Conservation (phyloP, 495 filamentous ascomycete species). For the Aspergillus bridgeri region DNA sequence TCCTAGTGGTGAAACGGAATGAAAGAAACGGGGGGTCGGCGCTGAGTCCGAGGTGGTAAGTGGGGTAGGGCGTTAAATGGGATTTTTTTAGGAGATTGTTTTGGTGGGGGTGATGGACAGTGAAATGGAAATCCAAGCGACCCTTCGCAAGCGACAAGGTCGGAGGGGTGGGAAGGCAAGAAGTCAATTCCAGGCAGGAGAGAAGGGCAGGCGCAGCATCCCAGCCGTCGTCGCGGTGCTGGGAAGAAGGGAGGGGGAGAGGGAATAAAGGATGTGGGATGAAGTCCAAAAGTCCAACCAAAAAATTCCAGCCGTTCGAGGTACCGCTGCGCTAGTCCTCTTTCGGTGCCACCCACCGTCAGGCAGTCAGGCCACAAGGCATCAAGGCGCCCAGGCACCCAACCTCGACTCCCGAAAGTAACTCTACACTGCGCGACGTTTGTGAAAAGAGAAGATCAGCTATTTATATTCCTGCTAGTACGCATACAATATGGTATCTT, state of each 20-base stretch:
- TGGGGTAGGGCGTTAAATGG: constrained; percentile 13
- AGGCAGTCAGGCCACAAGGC: neutral
- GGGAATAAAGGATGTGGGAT: constrained; percentile 7
- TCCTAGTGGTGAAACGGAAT: constrained; percentile 8
- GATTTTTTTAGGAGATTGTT: constrained; percentile 22
- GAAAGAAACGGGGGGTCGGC: constrained; percentile 9
- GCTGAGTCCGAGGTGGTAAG: constrained; percentile 21
- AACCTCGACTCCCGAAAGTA: neutral
- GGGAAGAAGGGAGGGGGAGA: constrained; percentile 9
- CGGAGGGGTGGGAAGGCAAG: constrained; percentile 1
- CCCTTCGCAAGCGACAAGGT: constrained; percentile 1
- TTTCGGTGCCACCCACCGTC: neutral
- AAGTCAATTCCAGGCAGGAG: constrained; percentile 9
- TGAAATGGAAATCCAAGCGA: constrained; percentile 29
- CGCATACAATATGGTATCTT: neutral
- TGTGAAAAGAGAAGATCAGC: neutral
- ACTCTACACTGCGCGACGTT: neutral
- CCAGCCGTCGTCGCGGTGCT: constrained; percentile 11
- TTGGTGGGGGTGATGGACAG: constrained; percentile 29
- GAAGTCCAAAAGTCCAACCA: constrained; percentile 11
- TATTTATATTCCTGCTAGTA: neutral
- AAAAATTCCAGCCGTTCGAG: constrained; percentile 13
- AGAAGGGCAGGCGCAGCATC: constrained; percentile 18
- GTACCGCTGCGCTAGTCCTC: constrained; percentile 7
- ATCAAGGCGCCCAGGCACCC: constrained; percentile 8